Conservation (phyloP, 306 rosid species). For the Nissolia schottii region DNA sequence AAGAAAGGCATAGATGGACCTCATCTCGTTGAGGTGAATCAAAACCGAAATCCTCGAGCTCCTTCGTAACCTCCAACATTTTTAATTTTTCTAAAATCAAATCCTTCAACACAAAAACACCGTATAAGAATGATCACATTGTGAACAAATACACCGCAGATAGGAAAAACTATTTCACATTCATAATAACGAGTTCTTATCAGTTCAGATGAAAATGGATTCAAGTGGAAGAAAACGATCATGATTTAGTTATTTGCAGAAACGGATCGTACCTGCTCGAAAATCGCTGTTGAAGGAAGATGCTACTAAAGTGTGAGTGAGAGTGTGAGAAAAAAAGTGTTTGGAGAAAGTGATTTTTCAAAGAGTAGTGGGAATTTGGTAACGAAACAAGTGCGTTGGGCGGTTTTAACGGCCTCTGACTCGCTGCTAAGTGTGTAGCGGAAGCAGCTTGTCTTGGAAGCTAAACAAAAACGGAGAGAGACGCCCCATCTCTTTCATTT, state of each 20-base stretch:
- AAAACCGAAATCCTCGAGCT: constrained; percentile 17
- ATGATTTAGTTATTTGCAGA: not conserved
- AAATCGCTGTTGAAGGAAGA: not conserved
- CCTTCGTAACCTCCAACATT: constrained; percentile 33
- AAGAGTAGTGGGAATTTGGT: not conserved
- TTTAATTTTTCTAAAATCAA: not conserved
- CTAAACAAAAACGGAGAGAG: not conserved
- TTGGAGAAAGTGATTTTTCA: not conserved
- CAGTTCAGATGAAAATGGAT: not conserved
- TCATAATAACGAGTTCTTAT: not conserved
- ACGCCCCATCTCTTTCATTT: not conserved
- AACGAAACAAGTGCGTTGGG: not conserved
- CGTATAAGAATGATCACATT: not conserved
- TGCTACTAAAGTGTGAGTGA: not conserved
- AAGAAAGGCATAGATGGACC: constrained; percentile 21
- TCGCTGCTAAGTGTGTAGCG: not conserved
- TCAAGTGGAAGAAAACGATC: not conserved
- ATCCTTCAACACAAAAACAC: not conserved
- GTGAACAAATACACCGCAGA: not conserved
- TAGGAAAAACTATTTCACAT: not conserved
- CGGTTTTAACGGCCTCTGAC: constrained; percentile 17
- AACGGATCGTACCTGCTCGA: not conserved
- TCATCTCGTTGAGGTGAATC: constrained; percentile 23
- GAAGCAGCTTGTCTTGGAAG: constrained; percentile 33
- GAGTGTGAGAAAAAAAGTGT: not conserved